Conservation (phyloP, 2,329 filamentous ascomycete species). For the Macrophomina pseudophaseolina region DNA sequence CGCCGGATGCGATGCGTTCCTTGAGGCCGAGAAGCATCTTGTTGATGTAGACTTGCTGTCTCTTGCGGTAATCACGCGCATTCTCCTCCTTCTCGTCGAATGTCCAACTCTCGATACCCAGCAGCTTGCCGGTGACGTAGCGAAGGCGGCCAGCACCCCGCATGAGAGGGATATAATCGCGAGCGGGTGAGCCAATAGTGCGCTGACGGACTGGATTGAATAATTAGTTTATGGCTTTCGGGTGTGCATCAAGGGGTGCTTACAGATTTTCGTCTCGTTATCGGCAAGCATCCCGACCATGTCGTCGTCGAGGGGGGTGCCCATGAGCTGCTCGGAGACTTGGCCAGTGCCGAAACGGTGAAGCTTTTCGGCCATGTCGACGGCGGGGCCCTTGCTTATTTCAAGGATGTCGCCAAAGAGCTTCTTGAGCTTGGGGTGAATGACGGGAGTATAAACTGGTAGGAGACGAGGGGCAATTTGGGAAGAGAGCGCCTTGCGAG, state of each 20-base stretch:
- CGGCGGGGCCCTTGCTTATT: slow-evolving; percentile 29
- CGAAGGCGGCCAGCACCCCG: slow-evolving; percentile 26
- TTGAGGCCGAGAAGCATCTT: slow-evolving; percentile 29
- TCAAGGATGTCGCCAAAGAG: slow-evolving; percentile 29
- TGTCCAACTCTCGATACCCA: slow-evolving; percentile 28
- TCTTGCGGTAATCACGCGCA: slow-evolving; percentile 29
- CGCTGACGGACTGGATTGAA: slow-evolving; percentile 29
- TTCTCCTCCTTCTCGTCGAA: slow-evolving; percentile 29
- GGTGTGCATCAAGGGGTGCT: slow-evolving; percentile 10
- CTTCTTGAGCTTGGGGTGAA: slow-evolving; percentile 31
- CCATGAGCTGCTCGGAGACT: slow-evolving; percentile 31
- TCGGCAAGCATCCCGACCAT: slow-evolving; percentile 30
- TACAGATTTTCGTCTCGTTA: slow-evolving; percentile 31
- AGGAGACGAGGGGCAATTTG: slow-evolving; percentile 30
- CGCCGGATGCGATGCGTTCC: slow-evolving; percentile 27
- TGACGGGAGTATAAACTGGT: slow-evolving; percentile 30
- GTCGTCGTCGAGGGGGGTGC: slow-evolving; percentile 28
- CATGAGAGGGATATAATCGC: slow-evolving; percentile 29
- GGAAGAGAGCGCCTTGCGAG: slow-evolving; percentile 30
- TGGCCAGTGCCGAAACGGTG: slow-evolving; percentile 30
- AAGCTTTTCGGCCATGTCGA: slow-evolving; percentile 30
- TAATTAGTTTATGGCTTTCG: background rate
- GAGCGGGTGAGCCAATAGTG: slow-evolving; percentile 29
- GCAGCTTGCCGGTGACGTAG: slow-evolving; percentile 28
- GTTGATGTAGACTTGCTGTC: slow-evolving; percentile 28